Conservation (phyloP, 768 basidiomycete genomes). For the Lactarius akahatsu region DNA sequence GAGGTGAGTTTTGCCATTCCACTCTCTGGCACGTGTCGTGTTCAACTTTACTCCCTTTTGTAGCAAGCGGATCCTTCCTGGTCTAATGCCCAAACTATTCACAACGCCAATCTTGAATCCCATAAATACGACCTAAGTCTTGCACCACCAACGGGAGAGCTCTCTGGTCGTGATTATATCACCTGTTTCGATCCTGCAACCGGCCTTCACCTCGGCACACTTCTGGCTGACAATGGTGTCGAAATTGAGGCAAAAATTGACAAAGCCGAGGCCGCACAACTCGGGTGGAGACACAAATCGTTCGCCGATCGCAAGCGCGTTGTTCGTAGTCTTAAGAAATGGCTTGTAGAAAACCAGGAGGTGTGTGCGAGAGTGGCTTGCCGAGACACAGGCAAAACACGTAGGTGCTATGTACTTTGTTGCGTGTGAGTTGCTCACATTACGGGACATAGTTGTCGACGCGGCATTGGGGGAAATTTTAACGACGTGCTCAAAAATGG, state of each 20-base stretch:
- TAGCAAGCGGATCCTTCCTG: conserved; percentile 40
- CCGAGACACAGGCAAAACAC: conserved; percentile 93
- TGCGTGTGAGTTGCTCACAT: background rate
- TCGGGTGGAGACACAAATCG: conserved; percentile 67
- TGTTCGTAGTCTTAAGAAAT: conserved; percentile 82
- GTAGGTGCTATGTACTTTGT: conserved; percentile 45
- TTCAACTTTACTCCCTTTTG: background rate
- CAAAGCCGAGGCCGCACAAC: conserved; percentile 64
- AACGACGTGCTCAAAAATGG: conserved; percentile 92
- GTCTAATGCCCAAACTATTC: conserved; percentile 55
- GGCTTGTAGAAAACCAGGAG: conserved; percentile 91
- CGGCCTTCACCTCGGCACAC: conserved; percentile 73
- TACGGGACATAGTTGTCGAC: conserved; percentile 67
- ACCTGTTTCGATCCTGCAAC: conserved; percentile 94
- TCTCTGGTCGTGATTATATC: conserved; percentile 62
- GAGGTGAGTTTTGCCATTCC: conserved; percentile 44
- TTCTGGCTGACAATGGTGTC: conserved; percentile 67
- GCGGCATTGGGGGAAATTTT: conserved; percentile 93
- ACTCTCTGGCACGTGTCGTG: conserved; percentile 12
- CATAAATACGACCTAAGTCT: conserved; percentile 59
- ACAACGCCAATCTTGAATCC: conserved; percentile 59
- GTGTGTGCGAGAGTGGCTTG: conserved; percentile 83
- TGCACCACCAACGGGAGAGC: conserved; percentile 44
- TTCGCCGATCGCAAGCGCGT: conserved; percentile 82
- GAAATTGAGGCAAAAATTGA: conserved; percentile 76